Conservation (phyloP, 2,329 filamentous ascomycete species). For the Cylindrodendrum hubeiense region DNA sequence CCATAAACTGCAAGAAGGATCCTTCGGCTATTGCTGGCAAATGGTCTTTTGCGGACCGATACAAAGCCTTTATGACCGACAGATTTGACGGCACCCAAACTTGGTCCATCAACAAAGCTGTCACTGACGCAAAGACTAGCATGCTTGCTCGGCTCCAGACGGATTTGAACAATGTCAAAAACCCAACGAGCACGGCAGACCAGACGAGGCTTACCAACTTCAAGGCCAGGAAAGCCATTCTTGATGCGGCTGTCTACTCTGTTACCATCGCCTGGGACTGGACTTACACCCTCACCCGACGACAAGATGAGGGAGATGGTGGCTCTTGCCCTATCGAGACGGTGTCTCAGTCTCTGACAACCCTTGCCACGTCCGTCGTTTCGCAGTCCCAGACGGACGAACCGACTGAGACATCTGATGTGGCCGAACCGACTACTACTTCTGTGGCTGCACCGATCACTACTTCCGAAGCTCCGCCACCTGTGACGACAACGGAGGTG, state of each 20-base stretch:
- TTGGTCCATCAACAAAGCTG: constrained; percentile 20
- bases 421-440: background rate
- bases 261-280: constrained; percentile 2
- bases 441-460: background rate
- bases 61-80: constrained; percentile 7
- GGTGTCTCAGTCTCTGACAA: background rate
- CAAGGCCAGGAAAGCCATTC: background rate
- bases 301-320: background rate
- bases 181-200: background rate
- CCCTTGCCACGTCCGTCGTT: background rate
- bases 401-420: background rate
- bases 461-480: background rate
- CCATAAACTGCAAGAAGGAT: constrained; percentile 15
- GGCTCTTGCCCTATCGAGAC: background rate
- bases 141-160: background rate
- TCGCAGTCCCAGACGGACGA: background rate
- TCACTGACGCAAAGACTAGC: background rate
- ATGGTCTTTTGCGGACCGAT: constrained; percentile 28
- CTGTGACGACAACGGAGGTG: background rate
- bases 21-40: background rate
- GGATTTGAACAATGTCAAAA: background rate
- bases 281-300: background rate
- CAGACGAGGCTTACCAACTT: background rate
- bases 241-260: background rate
- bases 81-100: constrained; percentile 2